Evolutionary conservation across 305 asterid genomes (phyloP).

Genomic region (Ilex paraguariensis): DNA sequence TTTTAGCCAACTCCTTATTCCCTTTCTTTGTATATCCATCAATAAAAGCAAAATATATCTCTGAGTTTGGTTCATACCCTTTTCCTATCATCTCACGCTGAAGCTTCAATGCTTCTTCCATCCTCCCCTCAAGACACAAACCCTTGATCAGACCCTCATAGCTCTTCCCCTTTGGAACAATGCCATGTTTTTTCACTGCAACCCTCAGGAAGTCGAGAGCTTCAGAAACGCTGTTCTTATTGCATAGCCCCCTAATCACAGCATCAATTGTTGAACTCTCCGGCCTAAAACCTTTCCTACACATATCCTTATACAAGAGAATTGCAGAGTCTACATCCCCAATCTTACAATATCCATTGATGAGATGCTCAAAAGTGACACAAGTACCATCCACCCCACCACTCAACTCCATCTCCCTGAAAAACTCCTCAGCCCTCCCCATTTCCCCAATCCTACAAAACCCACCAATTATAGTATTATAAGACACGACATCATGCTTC

Average conservation of each 20-base stretch:
- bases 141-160: constrained; percentile 42
- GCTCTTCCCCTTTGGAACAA: constrained; percentile 38
- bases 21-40: constrained; percentile 56
- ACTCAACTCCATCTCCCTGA: constrained; percentile 56
- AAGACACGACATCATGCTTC: constrained; percentile 42
- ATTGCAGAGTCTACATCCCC: constrained; percentile 44
- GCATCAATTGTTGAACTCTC: constrained; percentile 45
- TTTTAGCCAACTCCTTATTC: constrained; percentile 39
- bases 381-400: constrained; percentile 57
- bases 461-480: constrained; percentile 63
- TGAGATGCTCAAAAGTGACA: constrained; percentile 63
- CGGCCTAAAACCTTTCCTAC: constrained; percentile 44
- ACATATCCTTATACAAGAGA: constrained; percentile 57
- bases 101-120: constrained; percentile 63
- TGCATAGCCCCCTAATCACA: constrained; percentile 45
- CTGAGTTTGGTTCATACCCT: constrained; percentile 57
- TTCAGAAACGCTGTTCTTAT: constrained; percentile 26
- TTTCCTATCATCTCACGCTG: constrained; percentile 73
- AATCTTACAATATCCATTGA: constrained; percentile 53
- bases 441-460: constrained; percentile 59
- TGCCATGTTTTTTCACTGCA: constrained; percentile 39
- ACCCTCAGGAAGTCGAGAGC: constrained; percentile 38
- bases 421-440: constrained; percentile 61
- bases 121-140: constrained; percentile 56
- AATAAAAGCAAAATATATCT: constrained; percentile 55